These are phyloP conservation scores for Puccinia novopanici DNA, from an alignment of 1,284 basidiomycete species.

Conservation along the genomic window DNA sequence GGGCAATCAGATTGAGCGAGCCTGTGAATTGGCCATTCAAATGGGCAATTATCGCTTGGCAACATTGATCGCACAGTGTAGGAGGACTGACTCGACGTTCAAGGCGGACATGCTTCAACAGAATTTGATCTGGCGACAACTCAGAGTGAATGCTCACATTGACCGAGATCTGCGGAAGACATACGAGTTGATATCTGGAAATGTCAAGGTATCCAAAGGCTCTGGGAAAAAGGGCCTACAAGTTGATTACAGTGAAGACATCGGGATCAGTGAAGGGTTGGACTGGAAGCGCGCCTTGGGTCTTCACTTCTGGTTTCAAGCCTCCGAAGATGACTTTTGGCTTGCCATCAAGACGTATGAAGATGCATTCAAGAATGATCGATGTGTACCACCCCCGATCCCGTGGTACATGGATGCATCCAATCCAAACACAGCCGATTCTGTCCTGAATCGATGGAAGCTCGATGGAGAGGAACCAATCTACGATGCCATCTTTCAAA, in stretches of 20 bases:
- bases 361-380: conserved; percentile 55
- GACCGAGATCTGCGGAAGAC: conserved; percentile 72
- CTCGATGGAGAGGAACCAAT: conserved; percentile 54
- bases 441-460: conserved; percentile 31
- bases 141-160: conserved; percentile 74
- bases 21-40: conserved; percentile 74
- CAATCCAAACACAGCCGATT: conserved; percentile 20
- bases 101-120: conserved; percentile 75
- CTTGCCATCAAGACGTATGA: conserved; percentile 65
- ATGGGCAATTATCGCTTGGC: conserved; percentile 81
- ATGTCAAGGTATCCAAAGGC: conserved; percentile 69
- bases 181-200: conserved; percentile 82
- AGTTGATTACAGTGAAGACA: conserved; percentile 67
- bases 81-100: conserved; percentile 73
- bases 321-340: conserved; percentile 51
- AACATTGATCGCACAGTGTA: conserved; percentile 85
- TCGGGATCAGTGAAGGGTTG: conserved; percentile 74
- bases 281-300: conserved; percentile 97
- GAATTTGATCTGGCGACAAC: conserved; percentile 78
- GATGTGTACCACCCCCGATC: conserved; percentile 58
- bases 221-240: conserved; percentile 62
- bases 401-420: conserved; percentile 66
- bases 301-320: conserved; percentile 83
- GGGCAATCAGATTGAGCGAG: conserved; percentile 82
- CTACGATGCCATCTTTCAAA: conserved; percentile 76